Base-by-base conservation (phyloP, 129 eudicot species). In the carrot (Daucus carota) region DNA sequence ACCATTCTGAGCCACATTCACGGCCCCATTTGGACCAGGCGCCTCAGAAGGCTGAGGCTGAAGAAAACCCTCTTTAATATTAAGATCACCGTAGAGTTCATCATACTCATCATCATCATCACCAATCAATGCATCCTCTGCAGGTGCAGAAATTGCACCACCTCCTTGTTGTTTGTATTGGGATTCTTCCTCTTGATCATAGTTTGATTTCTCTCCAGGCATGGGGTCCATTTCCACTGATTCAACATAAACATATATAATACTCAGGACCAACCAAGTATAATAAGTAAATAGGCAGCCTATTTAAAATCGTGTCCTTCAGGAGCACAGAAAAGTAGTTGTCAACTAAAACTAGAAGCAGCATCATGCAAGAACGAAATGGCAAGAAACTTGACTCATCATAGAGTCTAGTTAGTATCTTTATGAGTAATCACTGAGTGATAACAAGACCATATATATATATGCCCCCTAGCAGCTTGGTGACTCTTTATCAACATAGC, bases 81-180 rank as follows among this genome's bases (percentile, higher is more conserved):
- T 89, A 52, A 92, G 92, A 84, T 90, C 97, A 63, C 87, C 88
- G 79, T 92, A 92, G 33, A 92, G 91, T 85, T 92, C 97, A 84
- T 92, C 97, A 41, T 86, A 92, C 59, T 92, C 96, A 78, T 92
- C 96, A 48, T 92, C 97, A 44, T 92, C 96, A 26, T 40, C 41
- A 3, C 90, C 92, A n/a, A 88, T 85, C 71, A 88, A 78, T 70
- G 88, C 97, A 65, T 91, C 95, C 2, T 87, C 97, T 70, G 92
- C 92, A 73, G 87, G 97, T 29, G 97, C 97, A 68, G 95, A 87
- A 78, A 91, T 91, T 52, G 95, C 85, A 45, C 90, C 97, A 76
- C 85, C 85, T 26, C 90, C 92, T 86, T 89, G 83, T 85, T 84
- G 97, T 83, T 78, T 80, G 89, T 91, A 87, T 41, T 86, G 93